Percentiles rank a stretch among this genome's conserved stretches.
These are phyloP conservation scores for Lathyrus oleraceus DNA, from an alignment of 306 rosid species.

Conservation along the genomic window DNA sequence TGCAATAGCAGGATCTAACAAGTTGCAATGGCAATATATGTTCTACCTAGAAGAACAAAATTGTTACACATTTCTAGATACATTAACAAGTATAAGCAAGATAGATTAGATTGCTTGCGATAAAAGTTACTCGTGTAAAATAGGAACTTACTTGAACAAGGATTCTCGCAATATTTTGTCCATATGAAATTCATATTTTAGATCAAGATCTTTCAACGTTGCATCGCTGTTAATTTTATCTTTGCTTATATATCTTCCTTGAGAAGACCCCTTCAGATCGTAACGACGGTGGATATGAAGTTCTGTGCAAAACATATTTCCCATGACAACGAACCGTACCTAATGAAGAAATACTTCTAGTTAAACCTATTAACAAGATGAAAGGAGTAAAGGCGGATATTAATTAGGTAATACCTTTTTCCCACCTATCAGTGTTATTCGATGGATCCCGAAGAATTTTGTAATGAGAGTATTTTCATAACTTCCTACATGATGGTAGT, in stretches of 20 bases:
- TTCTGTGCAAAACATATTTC: constrained; percentile 95
- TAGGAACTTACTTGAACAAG: constrained; percentile 67
- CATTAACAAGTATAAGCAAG: too few species aligned
- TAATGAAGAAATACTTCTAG: constrained; percentile 40
- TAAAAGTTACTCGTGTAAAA: constrained; percentile 7
- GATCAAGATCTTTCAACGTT: constrained; percentile 90
- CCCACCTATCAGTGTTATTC: constrained; percentile 73
- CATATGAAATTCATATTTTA: constrained; percentile 81
- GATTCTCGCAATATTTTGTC: constrained; percentile 86
- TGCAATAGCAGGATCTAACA: not conserved
- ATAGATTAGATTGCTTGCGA: not conserved
- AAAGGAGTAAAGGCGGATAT: constrained; percentile 32
- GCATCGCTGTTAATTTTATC: constrained; percentile 61
- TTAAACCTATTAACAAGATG: constrained; percentile 23
- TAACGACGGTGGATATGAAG: constrained; percentile 84
- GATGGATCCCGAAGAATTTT: constrained; percentile 88
- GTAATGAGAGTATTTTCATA: constrained; percentile 94
- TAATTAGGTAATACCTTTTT: constrained; percentile 66
- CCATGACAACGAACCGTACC: constrained; percentile 99
- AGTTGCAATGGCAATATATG: not conserved
- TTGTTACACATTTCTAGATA: not conserved
- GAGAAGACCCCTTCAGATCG: constrained; percentile 90
- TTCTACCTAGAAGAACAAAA: not conserved
- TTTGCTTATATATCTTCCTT: constrained; percentile 70
- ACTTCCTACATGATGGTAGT: constrained; percentile 69